Percentiles rank a stretch among this genome's conserved stretches.
phyloP scores from a whole-genome alignment of 139 green algal species.

The Mychonastes homosphaera region DNA sequence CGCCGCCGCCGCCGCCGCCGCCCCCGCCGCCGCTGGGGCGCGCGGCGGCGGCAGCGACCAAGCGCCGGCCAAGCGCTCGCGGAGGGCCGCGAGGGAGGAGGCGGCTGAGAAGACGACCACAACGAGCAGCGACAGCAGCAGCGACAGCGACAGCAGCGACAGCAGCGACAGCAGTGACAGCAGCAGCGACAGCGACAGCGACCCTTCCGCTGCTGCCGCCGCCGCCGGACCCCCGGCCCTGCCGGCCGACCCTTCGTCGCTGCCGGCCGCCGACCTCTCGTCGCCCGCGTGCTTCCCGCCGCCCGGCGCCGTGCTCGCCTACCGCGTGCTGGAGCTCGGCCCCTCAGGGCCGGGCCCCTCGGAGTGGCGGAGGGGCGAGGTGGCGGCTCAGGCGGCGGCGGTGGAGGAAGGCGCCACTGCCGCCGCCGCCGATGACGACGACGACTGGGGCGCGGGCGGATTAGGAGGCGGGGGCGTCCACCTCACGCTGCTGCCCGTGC shows the following conservation, averaged over 20 bases:
- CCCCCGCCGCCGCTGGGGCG: background rate
- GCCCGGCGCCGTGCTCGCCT: background rate
- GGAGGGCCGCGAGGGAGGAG: background rate
- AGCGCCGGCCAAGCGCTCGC: too few species aligned
- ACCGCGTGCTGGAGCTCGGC: background rate
- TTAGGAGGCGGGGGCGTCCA: too few species aligned
- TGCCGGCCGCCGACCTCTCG: background rate
- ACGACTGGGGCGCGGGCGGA: too few species aligned
- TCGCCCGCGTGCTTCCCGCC: background rate
- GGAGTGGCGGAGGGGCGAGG: too few species aligned
- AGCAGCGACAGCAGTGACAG: slow-evolving; percentile 7
- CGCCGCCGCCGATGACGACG: too few species aligned
- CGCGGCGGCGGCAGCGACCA: too few species aligned
- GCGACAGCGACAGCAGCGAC: background rate
- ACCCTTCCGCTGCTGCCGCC: background rate
- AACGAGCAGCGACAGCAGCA: background rate
- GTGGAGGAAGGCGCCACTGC: too few species aligned
- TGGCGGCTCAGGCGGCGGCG: too few species aligned
- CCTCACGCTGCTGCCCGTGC: too few species aligned
- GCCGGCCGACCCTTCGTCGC: too few species aligned
- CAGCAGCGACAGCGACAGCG: slow-evolving; percentile 1
- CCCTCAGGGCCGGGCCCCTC: background rate
- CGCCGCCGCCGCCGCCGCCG: background rate
- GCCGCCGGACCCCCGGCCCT: too few species aligned
- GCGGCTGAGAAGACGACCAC: background rate